These are phyloP conservation scores for Aspergillus arachidicola DNA, from an alignment of 2,329 filamentous ascomycete species.

Conservation along the genomic window DNA sequence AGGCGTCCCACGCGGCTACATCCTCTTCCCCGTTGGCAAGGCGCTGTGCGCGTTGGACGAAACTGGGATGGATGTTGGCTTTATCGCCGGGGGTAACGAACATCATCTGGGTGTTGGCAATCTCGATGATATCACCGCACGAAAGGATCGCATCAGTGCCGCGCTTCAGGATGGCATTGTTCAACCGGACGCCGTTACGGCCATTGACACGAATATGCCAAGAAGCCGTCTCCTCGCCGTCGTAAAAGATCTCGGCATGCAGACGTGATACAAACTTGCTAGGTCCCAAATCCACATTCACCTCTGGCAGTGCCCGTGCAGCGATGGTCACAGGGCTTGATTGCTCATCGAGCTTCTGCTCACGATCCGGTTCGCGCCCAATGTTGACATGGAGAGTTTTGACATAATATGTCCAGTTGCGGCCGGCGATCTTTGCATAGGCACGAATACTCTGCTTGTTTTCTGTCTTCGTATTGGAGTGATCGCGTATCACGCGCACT, in stretches of 20 bases:
- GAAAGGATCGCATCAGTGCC: conserved; percentile 68
- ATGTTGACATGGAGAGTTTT: conserved; percentile 53
- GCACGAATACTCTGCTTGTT: conserved; percentile 52
- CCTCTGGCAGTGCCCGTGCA: conserved; percentile 47
- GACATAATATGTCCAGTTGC: conserved; percentile 56
- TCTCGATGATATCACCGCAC: conserved; percentile 89
- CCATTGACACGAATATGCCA: conserved; percentile 90
- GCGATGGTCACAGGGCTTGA: conserved; percentile 51
- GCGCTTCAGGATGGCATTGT: conserved; percentile 71
- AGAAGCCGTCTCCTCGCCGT: conserved; percentile 62
- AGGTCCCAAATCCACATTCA: conserved; percentile 88
- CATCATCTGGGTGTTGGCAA: conserved; percentile 95
- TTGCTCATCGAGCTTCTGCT: conserved; percentile 45
- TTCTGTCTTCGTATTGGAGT: conserved; percentile 49
- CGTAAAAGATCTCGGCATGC: conserved; percentile 75
- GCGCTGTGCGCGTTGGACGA: conserved; percentile 67
- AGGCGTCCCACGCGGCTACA: conserved; percentile 38
- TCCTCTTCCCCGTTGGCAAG: conserved; percentile 45
- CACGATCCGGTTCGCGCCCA: conserved; percentile 51
- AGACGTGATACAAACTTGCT: conserved; percentile 79
- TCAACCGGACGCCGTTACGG: conserved; percentile 85
- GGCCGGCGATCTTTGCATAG: conserved; percentile 54
- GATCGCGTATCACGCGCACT: conserved; percentile 46
- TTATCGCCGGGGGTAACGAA: conserved; percentile 86
- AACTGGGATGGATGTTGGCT: conserved; percentile 68